These are phyloP conservation scores for Penicillium waksmanii DNA, from an alignment of 495 filamentous ascomycete genomes.

Conservation along the genomic window DNA sequence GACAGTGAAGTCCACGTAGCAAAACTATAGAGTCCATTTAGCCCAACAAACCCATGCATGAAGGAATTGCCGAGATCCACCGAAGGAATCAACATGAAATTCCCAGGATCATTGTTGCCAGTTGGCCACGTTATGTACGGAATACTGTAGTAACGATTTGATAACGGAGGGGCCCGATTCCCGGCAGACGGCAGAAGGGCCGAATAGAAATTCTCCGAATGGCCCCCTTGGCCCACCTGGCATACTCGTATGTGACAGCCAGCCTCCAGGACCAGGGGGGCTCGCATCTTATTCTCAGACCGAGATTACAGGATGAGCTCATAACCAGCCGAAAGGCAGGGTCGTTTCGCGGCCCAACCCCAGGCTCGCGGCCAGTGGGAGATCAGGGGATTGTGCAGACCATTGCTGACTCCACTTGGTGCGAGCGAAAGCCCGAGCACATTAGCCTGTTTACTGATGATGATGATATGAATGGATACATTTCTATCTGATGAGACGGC, in stretches of 20 bases:
- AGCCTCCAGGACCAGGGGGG: background rate
- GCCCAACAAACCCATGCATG: no score
- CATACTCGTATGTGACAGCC: background rate
- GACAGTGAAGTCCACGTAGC: no score
- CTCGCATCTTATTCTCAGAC: slow-evolving; percentile 4
- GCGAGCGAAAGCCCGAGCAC: background rate
- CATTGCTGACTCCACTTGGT: background rate
- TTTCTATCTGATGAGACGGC: background rate
- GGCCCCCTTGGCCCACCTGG: background rate
- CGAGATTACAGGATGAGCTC: slow-evolving; percentile 18
- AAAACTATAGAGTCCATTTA: no score
- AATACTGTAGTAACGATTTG: slow-evolving; percentile 1
- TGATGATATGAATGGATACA: background rate
- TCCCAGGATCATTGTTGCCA: background rate
- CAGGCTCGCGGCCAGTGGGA: background rate
- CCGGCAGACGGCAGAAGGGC: slow-evolving; percentile 1
- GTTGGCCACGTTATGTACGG: background rate
- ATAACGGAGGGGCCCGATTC: background rate
- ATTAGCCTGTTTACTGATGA: background rate
- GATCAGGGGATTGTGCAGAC: background rate
- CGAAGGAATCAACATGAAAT: slow-evolving; percentile 1
- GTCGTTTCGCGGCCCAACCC: slow-evolving; percentile 1
- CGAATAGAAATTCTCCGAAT: slow-evolving; percentile 7
- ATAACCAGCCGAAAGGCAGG: background rate
- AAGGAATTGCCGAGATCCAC: slow-evolving; percentile 2